phyloP scores from a whole-genome alignment of 2,329 filamentous ascomycete species.

The Coleophoma eucalyptorum region DNA sequence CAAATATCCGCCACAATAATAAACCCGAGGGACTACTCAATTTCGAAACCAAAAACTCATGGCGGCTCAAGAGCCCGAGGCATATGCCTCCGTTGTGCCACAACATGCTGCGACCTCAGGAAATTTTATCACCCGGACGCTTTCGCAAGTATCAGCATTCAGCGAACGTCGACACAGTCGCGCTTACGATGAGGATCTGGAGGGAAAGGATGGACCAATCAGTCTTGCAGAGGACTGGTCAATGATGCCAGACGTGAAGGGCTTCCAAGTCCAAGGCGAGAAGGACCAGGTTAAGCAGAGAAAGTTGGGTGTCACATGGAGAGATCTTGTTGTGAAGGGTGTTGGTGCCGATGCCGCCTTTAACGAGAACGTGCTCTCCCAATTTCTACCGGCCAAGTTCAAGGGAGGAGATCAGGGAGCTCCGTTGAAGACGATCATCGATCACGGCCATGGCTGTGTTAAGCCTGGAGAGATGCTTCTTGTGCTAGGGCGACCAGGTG shows the following conservation, averaged over 20 bases:
- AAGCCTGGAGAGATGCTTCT: slow-evolving; percentile 71
- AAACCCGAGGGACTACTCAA: too few relatives aligned
- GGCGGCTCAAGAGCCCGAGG: background rate
- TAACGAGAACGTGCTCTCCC: slow-evolving; percentile 22
- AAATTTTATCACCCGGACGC: background rate
- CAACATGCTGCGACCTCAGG: background rate
- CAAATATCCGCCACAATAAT: too few relatives aligned
- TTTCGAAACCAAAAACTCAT: background rate
- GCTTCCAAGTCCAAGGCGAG: slow-evolving; percentile 13
- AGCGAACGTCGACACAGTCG: slow-evolving; percentile 5
- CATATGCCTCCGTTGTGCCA: background rate
- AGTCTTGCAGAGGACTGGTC: slow-evolving; percentile 18
- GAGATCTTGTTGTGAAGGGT: slow-evolving; percentile 23
- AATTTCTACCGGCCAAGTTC: slow-evolving; percentile 14
- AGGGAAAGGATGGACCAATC: slow-evolving; percentile 12
- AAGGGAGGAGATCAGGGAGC: slow-evolving; percentile 52
- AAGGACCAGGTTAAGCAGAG: slow-evolving; percentile 17
- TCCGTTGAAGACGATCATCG: slow-evolving; percentile 60
- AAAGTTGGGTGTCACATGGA: slow-evolving; percentile 26
- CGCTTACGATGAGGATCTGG: slow-evolving; percentile 18
- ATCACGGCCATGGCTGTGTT: slow-evolving; percentile 63
- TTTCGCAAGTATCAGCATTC: background rate
- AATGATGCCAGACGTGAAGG: slow-evolving; percentile 23
- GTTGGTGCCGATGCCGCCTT: slow-evolving; percentile 23
- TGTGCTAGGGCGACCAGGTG: slow-evolving; percentile 64